These are phyloP conservation scores for Akanthomyces dipterigenus DNA, from an alignment of 2,329 filamentous ascomycete species.

Conservation along the genomic window DNA sequence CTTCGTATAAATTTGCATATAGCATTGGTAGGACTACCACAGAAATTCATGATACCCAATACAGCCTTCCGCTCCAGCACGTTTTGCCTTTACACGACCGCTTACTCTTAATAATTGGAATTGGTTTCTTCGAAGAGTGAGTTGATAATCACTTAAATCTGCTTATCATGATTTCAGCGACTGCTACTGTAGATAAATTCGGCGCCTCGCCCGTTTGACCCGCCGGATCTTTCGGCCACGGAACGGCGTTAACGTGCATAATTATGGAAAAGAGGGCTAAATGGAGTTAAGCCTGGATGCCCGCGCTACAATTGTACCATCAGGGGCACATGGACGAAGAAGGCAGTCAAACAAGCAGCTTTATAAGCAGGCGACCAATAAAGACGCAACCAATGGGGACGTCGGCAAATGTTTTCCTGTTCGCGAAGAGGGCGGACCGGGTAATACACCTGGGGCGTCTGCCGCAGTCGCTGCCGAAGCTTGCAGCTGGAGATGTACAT, in stretches of 20 bases:
- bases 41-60: not conserved
- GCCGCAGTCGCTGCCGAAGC: not conserved
- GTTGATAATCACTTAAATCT: no score
- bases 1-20: not conserved
- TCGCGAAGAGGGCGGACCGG: not conserved
- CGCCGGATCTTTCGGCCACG: not conserved
- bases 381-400: not conserved
- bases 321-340: no score
- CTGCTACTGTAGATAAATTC: not conserved
- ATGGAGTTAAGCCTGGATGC: not conserved
- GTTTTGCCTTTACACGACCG: not conserved
- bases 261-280: conserved; percentile 6
- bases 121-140: no score
- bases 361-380: no score
- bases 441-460: not conserved
- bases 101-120: not conserved
- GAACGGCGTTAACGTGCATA: not conserved
- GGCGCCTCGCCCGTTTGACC: not conserved
- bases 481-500: not conserved
- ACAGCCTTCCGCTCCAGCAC: not conserved
- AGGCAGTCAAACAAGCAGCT: no score
- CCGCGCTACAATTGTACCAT: not conserved
- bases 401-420: not conserved
- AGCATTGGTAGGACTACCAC: not conserved
- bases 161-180: not conserved